Conservation (phyloP, 768 basidiomycete species). For the Macrocybe gigantea region DNA sequence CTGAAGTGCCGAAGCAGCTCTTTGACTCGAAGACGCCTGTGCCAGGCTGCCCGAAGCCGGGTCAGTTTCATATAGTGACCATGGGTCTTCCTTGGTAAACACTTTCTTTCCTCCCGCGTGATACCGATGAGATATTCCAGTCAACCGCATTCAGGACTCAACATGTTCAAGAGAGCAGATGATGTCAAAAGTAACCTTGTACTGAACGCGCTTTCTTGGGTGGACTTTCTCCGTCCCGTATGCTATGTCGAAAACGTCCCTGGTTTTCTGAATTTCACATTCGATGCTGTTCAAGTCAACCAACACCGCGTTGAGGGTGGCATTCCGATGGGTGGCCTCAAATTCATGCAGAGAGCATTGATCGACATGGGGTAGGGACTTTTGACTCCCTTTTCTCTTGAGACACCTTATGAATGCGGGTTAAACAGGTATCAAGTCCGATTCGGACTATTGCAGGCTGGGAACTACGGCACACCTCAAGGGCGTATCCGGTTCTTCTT, state of each 20-base stretch:
- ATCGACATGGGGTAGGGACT: slow-evolving; percentile 56
- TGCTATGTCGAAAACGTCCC: slow-evolving; percentile 51
- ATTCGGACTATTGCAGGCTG: slow-evolving; percentile 45
- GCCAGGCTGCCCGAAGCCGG: slow-evolving; percentile 42
- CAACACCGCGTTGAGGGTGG: slow-evolving; percentile 52
- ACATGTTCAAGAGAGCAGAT: slow-evolving; percentile 63
- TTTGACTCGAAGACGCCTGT: slow-evolving; percentile 29
- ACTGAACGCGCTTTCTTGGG: slow-evolving; percentile 48
- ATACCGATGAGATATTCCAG: slow-evolving; percentile 26
- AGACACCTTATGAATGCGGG: neutral
- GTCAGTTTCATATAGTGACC: slow-evolving; percentile 54
- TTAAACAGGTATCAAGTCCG: slow-evolving; percentile 45
- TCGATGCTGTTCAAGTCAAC: slow-evolving; percentile 34
- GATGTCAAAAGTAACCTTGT: slow-evolving; percentile 68
- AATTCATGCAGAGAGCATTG: slow-evolving; percentile 56
- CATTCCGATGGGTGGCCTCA: slow-evolving; percentile 69
- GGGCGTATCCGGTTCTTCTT: slow-evolving; percentile 48
- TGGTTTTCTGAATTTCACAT: slow-evolving; percentile 38
- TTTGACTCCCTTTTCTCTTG: neutral
- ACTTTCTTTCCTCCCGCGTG: neutral
- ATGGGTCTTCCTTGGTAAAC: slow-evolving; percentile 74
- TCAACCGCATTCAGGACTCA: slow-evolving; percentile 68
- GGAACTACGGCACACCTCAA: slow-evolving; percentile 54
- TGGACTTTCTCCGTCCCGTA: slow-evolving; percentile 40
- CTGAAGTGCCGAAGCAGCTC: slow-evolving; percentile 34